Conservation (phyloP, 2,329 filamentous ascomycete genomes). For the Tolypocladium nubicola region DNA sequence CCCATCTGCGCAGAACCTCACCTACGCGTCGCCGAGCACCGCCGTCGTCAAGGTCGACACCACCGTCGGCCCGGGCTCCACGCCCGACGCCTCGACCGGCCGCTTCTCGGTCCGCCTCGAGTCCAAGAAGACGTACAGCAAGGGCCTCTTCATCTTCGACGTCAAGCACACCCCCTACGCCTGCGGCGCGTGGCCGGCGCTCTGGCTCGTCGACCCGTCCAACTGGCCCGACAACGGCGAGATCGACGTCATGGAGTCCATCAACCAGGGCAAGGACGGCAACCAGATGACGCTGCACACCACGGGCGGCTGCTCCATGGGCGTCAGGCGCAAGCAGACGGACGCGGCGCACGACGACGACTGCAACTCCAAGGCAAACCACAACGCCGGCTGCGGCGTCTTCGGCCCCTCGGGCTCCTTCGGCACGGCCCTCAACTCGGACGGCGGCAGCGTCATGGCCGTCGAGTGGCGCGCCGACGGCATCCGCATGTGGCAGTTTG, state of each 20-base stretch:
- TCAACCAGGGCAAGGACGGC: constrained; percentile 41
- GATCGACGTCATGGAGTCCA: constrained; percentile 52
- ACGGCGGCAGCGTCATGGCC: constrained; percentile 48
- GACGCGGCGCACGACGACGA: constrained; percentile 30
- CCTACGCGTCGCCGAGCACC: constrained; percentile 40
- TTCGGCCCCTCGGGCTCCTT: constrained; percentile 30
- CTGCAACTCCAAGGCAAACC: constrained; percentile 40
- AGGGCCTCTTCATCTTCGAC: constrained; percentile 59
- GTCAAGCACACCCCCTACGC: constrained; percentile 52
- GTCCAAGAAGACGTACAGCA: constrained; percentile 48
- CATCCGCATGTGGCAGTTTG: constrained; percentile 54
- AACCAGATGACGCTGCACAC: constrained; percentile 54
- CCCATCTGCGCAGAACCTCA: constrained; percentile 42
- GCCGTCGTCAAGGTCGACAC: constrained; percentile 53
- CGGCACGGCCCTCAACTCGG: constrained; percentile 40
- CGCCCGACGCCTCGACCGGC: constrained; percentile 43
- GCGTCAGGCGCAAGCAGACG: constrained; percentile 41
- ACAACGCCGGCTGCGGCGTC: constrained; percentile 50
- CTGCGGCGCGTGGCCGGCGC: constrained; percentile 54
- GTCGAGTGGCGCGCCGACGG: constrained; percentile 50
- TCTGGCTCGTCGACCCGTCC: constrained; percentile 52
- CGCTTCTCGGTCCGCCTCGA: constrained; percentile 54
- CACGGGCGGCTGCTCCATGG: constrained; percentile 37
- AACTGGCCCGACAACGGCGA: constrained; percentile 57
- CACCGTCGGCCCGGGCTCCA: constrained; percentile 33